Percentiles rank a stretch among this genome's conserved stretches.
phyloP scores from a whole-genome alignment of 805 yeast species.

The Cyberlindnera suaveolens region DNA sequence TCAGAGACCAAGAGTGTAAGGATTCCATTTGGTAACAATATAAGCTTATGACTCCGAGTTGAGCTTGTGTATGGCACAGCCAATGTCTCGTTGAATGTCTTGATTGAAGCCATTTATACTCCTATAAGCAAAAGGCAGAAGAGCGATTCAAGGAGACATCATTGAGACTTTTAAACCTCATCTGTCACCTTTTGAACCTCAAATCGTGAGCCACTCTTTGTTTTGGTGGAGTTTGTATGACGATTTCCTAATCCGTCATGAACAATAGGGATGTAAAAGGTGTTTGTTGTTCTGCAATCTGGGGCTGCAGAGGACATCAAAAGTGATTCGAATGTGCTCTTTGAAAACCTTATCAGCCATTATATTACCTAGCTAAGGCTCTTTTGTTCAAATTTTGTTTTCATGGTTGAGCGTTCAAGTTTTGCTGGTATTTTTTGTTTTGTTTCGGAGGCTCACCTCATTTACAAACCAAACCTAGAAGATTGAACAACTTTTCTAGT shows the following conservation, averaged over 20 bases:
- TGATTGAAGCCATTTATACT: slow-evolving; percentile 2
- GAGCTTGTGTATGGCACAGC: slow-evolving; percentile 32
- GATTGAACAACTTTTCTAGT: no score
- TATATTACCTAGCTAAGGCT: no score
- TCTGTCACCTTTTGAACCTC: neutral
- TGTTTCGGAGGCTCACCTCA: no score
- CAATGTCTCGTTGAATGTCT: slow-evolving; percentile 13
- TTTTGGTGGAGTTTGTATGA: neutral
- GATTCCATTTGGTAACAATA: slow-evolving; percentile 63
- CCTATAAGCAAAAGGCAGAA: neutral
- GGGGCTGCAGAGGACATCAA: no score
- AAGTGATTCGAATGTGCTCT: no score
- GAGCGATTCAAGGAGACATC: neutral
- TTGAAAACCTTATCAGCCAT: no score
- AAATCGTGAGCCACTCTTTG: neutral
- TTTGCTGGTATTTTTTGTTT: no score
- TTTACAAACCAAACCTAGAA: no score
- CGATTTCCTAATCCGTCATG: neutral
- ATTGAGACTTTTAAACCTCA: neutral
- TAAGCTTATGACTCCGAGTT: slow-evolving; percentile 35
- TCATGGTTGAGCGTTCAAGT: no score
- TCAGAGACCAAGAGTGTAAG: slow-evolving; percentile 68
- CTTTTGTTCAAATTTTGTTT: no score
- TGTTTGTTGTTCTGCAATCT: neutral
- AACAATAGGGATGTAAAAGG: slow-evolving; percentile 4